A percentile compares a stretch with the other conserved stretches of the same genome.
phyloP scores from a whole-genome alignment of 768 basidiomycete species.

The Thelephora ganbajun region DNA sequence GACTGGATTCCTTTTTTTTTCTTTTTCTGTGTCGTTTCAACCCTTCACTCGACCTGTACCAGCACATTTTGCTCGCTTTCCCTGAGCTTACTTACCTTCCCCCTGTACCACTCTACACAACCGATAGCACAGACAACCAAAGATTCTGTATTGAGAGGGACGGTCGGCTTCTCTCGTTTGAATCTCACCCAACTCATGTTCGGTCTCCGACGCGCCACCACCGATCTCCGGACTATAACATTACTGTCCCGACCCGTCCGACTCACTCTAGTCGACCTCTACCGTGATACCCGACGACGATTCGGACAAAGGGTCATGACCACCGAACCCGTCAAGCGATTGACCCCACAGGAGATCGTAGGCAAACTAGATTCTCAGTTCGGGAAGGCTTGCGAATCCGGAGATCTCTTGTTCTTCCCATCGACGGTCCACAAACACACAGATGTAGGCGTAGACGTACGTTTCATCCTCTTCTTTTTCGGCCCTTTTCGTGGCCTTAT shows the following conservation, averaged over 20 bases:
- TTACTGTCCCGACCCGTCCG: not conserved
- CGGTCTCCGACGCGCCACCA: not conserved
- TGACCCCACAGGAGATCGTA: constrained; percentile 33
- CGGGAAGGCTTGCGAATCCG: constrained; percentile 41
- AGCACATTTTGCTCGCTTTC: too few species aligned
- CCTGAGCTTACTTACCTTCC: too few species aligned
- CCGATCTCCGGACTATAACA: not conserved
- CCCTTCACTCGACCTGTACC: not conserved
- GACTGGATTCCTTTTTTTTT: constrained; percentile 5
- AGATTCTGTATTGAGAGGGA: too few species aligned
- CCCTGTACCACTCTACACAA: too few species aligned
- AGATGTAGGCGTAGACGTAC: constrained; percentile 55
- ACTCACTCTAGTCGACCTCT: not conserved
- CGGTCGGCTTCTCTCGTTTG: too few species aligned
- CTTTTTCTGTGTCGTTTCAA: constrained; percentile 1
- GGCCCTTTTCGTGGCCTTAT: not conserved
- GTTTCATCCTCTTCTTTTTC: constrained; percentile 6
- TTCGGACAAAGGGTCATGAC: constrained; percentile 1
- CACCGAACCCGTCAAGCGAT: not conserved
- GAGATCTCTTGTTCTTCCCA: constrained; percentile 69
- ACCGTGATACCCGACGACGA: constrained; percentile 1
- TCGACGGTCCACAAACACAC: constrained; percentile 47
- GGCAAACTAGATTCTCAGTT: constrained; percentile 37
- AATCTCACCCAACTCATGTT: too few species aligned
- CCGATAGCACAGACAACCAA: too few species aligned